Percentiles rank a stretch among this genome's conserved stretches.
These are phyloP conservation scores for Pseudozyma tsukubaensis DNA, from an alignment of 1,284 basidiomycete genomes.

Conservation along the genomic window DNA sequence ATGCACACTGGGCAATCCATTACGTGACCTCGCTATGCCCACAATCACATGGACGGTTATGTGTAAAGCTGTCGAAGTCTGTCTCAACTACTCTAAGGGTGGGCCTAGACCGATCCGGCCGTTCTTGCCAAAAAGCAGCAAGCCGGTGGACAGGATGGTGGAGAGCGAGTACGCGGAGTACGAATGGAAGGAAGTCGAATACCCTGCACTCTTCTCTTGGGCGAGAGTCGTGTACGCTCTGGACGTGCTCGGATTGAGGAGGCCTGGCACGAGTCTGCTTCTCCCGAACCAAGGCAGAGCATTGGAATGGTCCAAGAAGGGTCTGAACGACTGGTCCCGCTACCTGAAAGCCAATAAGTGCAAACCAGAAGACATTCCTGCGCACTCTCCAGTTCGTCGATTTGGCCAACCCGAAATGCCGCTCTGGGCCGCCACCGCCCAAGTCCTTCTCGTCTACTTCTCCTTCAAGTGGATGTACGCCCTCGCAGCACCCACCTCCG, in stretches of 20 bases:
- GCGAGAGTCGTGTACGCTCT: slow-evolving; percentile 23
- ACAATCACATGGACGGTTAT: slow-evolving; percentile 34
- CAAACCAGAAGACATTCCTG: slow-evolving; percentile 18
- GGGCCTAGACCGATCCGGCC: slow-evolving; percentile 38
- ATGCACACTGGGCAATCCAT: slow-evolving; percentile 35
- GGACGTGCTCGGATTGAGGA: slow-evolving; percentile 22
- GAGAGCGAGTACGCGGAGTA: slow-evolving; percentile 16
- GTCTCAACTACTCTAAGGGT: slow-evolving; percentile 21
- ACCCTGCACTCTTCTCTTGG: slow-evolving; percentile 12
- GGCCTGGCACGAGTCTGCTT: slow-evolving; percentile 26
- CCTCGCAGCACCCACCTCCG: slow-evolving; percentile 20
- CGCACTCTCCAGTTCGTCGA: slow-evolving; percentile 31
- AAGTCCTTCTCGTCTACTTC: slow-evolving; percentile 10
- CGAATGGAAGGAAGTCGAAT: slow-evolving; percentile 35
- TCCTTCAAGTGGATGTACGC: slow-evolving; percentile 30
- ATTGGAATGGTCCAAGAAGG: slow-evolving; percentile 33
- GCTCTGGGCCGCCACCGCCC: slow-evolving; percentile 7
- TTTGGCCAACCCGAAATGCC: slow-evolving; percentile 44
- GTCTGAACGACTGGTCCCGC: slow-evolving; percentile 30
- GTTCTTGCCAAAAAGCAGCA: slow-evolving; percentile 7
- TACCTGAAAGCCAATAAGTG: slow-evolving; percentile 27
- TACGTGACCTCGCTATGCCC: slow-evolving; percentile 33
- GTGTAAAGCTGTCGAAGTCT: slow-evolving; percentile 38
- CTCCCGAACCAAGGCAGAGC: slow-evolving; percentile 27
- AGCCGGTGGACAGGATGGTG: slow-evolving; percentile 14